phyloP scores from a whole-genome alignment of 148 eudicot species.

The Mesembryanthemum crystallinum region DNA sequence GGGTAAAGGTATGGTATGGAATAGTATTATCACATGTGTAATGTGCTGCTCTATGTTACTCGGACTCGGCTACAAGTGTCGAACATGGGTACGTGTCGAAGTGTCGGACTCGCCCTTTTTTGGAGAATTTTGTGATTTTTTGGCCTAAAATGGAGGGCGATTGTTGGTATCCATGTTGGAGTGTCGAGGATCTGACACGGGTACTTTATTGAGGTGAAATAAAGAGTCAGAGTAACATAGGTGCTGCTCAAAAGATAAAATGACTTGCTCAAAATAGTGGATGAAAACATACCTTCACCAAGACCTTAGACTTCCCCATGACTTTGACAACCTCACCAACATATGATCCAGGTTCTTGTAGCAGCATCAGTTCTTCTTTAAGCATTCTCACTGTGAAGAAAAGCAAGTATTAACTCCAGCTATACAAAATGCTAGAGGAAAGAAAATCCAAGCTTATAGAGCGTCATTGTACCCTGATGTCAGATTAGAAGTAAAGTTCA shows the following conservation, averaged over 20 bases:
- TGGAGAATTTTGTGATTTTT: too few species aligned
- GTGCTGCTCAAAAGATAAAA: neutral
- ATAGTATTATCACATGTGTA: neutral
- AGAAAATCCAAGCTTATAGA: neutral
- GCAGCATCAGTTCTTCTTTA: slow-evolving; percentile 52
- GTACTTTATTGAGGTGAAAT: too few species aligned
- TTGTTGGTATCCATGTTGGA: too few species aligned
- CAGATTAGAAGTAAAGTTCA: neutral
- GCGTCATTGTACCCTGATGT: neutral
- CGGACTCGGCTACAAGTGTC: too few species aligned
- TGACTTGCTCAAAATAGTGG: neutral
- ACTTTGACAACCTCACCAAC: slow-evolving; percentile 67
- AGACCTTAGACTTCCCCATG: slow-evolving; percentile 57
- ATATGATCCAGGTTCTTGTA: slow-evolving; percentile 64
- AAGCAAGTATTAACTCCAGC: slow-evolving; percentile 4
- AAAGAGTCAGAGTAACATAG: too few species aligned
- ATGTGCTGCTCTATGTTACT: too few species aligned
- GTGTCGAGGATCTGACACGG: too few species aligned
- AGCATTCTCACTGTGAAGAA: slow-evolving; percentile 32
- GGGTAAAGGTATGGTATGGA: neutral
- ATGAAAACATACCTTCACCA: slow-evolving; percentile 34
- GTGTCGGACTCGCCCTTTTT: too few species aligned
- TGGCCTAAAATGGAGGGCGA: too few species aligned
- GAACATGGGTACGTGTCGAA: too few species aligned
- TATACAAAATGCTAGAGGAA: neutral